Evolutionary conservation across 2,329 filamentous ascomycete genomes (phyloP).

Genomic region (Fonsecaea erecta): DNA sequence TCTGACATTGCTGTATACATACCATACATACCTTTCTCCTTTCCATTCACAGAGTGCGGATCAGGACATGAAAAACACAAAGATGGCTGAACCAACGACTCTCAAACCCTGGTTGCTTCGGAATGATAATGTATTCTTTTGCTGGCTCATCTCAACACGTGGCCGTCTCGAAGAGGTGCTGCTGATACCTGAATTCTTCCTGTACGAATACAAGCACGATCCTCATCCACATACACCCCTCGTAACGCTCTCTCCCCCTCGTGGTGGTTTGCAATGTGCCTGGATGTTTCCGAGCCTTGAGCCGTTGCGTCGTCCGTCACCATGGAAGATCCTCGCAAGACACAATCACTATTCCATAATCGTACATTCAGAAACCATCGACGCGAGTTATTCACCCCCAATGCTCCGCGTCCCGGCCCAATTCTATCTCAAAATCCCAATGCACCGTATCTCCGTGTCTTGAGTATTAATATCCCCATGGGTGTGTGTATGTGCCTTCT

Average conservation of each 20-base stretch:
- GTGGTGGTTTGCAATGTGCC: neutral
- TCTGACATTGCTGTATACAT: neutral
- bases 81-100: neutral
- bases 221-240: neutral
- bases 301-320: neutral
- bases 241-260: neutral
- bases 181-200: neutral
- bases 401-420: neutral
- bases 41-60: neutral
- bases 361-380: conserved; percentile 5
- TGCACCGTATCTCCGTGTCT: neutral
- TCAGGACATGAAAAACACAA: neutral
- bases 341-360: neutral
- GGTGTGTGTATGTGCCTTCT: neutral
- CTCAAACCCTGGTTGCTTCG: neutral
- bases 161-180: neutral
- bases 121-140: neutral
- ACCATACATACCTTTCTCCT: neutral
- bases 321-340: neutral
- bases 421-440: conserved; percentile 1
- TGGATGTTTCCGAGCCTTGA: neutral
- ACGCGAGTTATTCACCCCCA: neutral
- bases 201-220: neutral
- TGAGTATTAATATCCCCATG: neutral
- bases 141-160: neutral